These are phyloP conservation scores for Juncus inflexus DNA, from an alignment of 176 grass and related monocot genomes.

Conservation along the genomic window DNA sequence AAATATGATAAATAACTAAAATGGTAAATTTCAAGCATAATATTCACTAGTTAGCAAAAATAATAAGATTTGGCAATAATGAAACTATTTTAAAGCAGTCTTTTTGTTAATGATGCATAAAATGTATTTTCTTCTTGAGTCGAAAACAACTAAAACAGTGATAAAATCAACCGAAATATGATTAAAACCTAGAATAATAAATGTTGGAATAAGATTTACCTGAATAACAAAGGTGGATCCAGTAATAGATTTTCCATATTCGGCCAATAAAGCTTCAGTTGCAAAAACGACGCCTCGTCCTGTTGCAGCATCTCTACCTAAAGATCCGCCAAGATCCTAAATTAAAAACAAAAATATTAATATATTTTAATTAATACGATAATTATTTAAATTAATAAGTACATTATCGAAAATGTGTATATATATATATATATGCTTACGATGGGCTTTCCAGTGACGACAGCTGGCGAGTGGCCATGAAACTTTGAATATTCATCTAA, in stretches of 20 bases:
- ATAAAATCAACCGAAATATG: too few relatives aligned
- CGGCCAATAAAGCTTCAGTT: slow-evolving; percentile 68
- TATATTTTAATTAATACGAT: slow-evolving; percentile 22
- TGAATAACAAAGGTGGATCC: slow-evolving; percentile 88
- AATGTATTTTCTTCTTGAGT: too few relatives aligned
- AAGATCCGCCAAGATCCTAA: slow-evolving; percentile 94
- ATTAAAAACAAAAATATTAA: slow-evolving; percentile 20
- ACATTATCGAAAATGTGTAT: background rate
- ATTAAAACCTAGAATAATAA: too few relatives aligned
- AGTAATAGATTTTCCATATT: slow-evolving; percentile 72
- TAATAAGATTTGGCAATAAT: too few relatives aligned
- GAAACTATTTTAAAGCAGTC: too few relatives aligned
- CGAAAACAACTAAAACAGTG: too few relatives aligned
- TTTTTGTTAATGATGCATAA: too few relatives aligned
- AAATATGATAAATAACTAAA: too few relatives aligned
- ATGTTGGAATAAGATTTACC: slow-evolving; percentile 28
- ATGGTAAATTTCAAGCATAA: too few relatives aligned
- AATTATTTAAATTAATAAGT: background rate
- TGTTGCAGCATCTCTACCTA: slow-evolving; percentile 94
- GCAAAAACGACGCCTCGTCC: slow-evolving; percentile 83
- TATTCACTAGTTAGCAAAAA: too few relatives aligned
- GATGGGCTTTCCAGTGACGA: slow-evolving; percentile 94
- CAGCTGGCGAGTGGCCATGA: slow-evolving; percentile 87
- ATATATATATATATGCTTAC: slow-evolving; percentile 59
- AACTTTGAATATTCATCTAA: slow-evolving; percentile 96